Percentiles rank a stretch among this genome's conserved stretches.
phyloP scores from a whole-genome alignment of 164 flowering plant species.

The Vitis vinifera region DNA sequence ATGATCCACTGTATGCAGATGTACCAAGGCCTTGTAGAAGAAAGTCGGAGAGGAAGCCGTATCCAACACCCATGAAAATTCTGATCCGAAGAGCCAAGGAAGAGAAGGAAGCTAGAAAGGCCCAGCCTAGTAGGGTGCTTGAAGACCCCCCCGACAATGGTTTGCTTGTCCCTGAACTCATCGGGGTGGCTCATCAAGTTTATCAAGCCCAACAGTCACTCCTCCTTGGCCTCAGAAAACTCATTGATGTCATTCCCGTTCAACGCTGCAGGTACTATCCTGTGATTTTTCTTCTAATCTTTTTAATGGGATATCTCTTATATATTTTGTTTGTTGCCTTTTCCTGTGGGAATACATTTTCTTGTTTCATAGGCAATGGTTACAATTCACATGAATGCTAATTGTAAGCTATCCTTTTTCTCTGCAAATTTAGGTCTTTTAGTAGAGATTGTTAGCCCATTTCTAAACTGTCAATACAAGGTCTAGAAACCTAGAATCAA shows the following conservation, averaged over 20 bases:
- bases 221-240: constrained; percentile 48
- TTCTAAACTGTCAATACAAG: too few relatives aligned
- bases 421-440: too few relatives aligned
- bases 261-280: constrained; percentile 61
- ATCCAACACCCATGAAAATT: constrained; percentile 66
- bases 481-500: too few relatives aligned
- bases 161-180: constrained; percentile 62
- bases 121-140: constrained; percentile 51
- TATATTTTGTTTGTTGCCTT: not conserved
- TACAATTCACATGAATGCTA: too few relatives aligned
- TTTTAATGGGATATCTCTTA: not conserved
- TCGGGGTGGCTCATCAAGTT: constrained; percentile 61
- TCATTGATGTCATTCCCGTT: constrained; percentile 41
- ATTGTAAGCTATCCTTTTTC: too few relatives aligned
- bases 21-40: constrained; percentile 46
- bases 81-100: constrained; percentile 58
- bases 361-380: too few relatives aligned
- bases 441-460: too few relatives aligned
- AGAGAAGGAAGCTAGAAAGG: constrained; percentile 47
- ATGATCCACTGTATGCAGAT: constrained; percentile 45
- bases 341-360: too few relatives aligned
- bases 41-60: constrained; percentile 70
- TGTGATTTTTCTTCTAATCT: not conserved
- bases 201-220: constrained; percentile 47
- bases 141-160: constrained; percentile 68